Percentiles rank a stretch among this genome's conserved stretches.
Conservation (phyloP, 176 grass and related monocot genomes). For the Typha latifolia region DNA sequence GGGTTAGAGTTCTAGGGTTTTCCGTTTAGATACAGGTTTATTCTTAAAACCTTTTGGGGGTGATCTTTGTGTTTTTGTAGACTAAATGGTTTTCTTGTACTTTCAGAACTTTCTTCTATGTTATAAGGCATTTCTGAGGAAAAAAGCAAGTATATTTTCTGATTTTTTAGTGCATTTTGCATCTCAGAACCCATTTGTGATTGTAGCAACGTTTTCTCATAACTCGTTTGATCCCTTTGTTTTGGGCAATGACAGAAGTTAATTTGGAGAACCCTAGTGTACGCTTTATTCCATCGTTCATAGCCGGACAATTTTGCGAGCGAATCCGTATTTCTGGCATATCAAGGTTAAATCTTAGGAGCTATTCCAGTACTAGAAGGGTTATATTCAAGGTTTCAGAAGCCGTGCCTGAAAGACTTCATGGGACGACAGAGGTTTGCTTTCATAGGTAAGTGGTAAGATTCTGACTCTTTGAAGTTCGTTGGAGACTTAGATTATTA, state of each 20-base stretch:
- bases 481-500: background rate
- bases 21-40: background rate
- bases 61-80: background rate
- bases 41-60: background rate
- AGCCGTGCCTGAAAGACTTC: constrained; percentile 51
- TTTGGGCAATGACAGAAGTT: constrained; percentile 41
- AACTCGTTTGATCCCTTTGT: background rate
- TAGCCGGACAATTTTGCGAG: constrained; percentile 54
- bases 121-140: too few species aligned
- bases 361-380: constrained; percentile 47
- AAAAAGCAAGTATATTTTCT: too few species aligned
- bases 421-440: constrained; percentile 71
- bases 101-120: too few species aligned
- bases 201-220: too few species aligned
- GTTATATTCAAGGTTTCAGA: constrained; percentile 55
- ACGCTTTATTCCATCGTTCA: constrained; percentile 32
- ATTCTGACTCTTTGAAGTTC: background rate
- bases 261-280: constrained; percentile 47
- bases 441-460: constrained; percentile 58
- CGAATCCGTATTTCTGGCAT: constrained; percentile 47
- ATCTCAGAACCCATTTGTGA: too few species aligned
- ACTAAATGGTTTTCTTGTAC: too few species aligned
- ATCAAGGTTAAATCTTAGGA: constrained; percentile 53
- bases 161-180: too few species aligned
- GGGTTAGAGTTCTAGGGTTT: background rate